Evolutionary conservation across 768 basidiomycete species (phyloP), one percentile per base, ranked within the genome.

Genomic region (Boletales sp.): DNA sequence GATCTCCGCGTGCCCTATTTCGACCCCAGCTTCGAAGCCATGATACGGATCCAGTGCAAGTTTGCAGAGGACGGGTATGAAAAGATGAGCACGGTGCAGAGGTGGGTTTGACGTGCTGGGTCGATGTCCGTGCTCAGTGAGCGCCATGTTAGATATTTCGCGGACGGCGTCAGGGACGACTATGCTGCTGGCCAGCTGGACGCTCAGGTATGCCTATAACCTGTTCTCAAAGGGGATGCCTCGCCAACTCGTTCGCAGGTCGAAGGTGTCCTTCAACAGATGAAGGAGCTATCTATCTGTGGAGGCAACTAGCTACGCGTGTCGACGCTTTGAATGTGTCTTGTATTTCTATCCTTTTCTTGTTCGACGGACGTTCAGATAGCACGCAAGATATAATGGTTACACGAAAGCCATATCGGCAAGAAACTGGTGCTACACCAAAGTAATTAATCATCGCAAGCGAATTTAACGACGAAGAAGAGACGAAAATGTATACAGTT

Each of bases 41-140:
- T 98, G 95, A 93, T 94, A 56, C 82, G 96, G 30, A 90, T 96
- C 83, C 96, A 99, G 64, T 83, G 90, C 63, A 94, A 94, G 63
- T 98, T 98, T 64, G 94, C 95, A 0, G 92, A 97, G 68, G 95
- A 99, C 60, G 94, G 95, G 0, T 98, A 99, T 66, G 94, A 97
- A 73, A 96, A 94, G 71, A 81, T 97, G 44, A 87, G 93, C 44
- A 86, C 91, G 40, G 94, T 97, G 9, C 95, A 99, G 69, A 75
- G 92, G 85, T 91, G 54, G 17, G 44, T 40, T 21, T n/a, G 25
- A 28, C 25, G 4, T 34, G 32, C 17, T 13, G 7, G 15, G 84
- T 14, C 10, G 12, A 3, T 14, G 12, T 49, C 11, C 5, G 21
- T 30, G 43, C 41, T 28, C 25, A 28, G 25, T 28, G 25, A 28